Percentiles rank a stretch among this genome's conserved stretches.
phyloP scores from a whole-genome alignment of 2,329 filamentous ascomycete genomes.

The Neurospora sp. region DNA sequence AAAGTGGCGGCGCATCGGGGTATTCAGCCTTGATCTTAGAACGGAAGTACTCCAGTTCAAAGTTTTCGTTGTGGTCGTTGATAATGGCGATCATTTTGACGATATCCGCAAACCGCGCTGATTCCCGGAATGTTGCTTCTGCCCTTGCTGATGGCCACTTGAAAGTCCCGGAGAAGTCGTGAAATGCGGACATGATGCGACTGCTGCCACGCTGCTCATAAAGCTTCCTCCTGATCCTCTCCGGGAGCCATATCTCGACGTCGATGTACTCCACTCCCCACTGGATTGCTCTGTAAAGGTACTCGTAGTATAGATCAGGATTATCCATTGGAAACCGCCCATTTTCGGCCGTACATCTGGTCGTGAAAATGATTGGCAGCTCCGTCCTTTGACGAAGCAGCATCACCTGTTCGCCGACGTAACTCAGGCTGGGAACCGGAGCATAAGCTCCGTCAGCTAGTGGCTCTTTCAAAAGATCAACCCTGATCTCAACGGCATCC shows the following conservation, averaged over 20 bases:
- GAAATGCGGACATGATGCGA: constrained; percentile 84
- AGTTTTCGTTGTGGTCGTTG: constrained; percentile 74
- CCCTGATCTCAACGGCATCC: constrained; percentile 76
- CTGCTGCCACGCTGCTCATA: constrained; percentile 66
- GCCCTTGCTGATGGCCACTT: constrained; percentile 71
- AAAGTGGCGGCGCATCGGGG: constrained; percentile 62
- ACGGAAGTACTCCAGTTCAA: constrained; percentile 82
- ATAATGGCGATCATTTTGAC: constrained; percentile 88
- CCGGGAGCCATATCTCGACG: constrained; percentile 79
- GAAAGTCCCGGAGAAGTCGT: constrained; percentile 78
- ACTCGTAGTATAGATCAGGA: constrained; percentile 63
- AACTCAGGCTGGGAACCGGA: constrained; percentile 65
- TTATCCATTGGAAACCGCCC: constrained; percentile 79
- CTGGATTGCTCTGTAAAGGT: constrained; percentile 74
- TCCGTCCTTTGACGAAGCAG: constrained; percentile 73
- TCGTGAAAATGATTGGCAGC: constrained; percentile 84
- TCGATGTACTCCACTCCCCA: constrained; percentile 89
- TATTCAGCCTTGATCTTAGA: constrained; percentile 63
- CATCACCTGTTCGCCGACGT: constrained; percentile 83
- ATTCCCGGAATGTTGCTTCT: constrained; percentile 60
- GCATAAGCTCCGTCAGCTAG: constrained; percentile 51
- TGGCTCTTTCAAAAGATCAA: constrained; percentile 71
- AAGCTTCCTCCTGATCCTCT: constrained; percentile 58
- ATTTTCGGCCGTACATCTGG: constrained; percentile 71
- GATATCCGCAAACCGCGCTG: constrained; percentile 68